These are phyloP conservation scores for Euphorbia tirucalli DNA, from an alignment of 345 rosid genomes.

Conservation along the genomic window DNA sequence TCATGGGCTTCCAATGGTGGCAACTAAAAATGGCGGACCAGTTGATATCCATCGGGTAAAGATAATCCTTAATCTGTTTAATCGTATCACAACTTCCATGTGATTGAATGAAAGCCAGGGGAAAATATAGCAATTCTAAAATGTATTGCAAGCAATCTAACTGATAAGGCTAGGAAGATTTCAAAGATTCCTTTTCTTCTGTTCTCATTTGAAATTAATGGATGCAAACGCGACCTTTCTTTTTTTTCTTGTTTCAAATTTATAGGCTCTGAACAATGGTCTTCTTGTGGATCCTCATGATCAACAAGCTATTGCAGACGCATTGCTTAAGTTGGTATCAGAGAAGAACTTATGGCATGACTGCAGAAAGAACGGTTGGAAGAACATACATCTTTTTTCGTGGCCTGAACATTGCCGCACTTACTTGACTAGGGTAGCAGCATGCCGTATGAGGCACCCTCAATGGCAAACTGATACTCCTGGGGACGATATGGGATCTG, in stretches of 20 bases:
- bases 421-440: conserved; percentile 88
- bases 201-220: background rate
- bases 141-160: background rate
- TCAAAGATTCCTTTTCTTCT: background rate
- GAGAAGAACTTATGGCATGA: conserved; percentile 90
- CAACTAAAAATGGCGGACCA: conserved; percentile 96
- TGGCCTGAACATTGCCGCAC: conserved; percentile 99
- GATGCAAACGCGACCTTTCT: background rate
- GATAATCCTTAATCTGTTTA: conserved; percentile 9
- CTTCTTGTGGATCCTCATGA: conserved; percentile 95
- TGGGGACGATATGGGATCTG: conserved; percentile 51
- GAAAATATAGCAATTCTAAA: background rate
- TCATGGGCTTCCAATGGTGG: conserved; percentile 98
- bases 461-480: conserved; percentile 94
- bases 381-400: conserved; percentile 88
- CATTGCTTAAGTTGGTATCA: conserved; percentile 81
- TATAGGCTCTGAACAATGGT: conserved; percentile 87
- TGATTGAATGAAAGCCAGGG: background rate
- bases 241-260: conserved; percentile 9
- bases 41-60: conserved; percentile 82
- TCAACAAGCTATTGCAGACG: conserved; percentile 80
- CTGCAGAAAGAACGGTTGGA: conserved; percentile 88
- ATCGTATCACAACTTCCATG: background rate
- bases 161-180: conserved; percentile 10
- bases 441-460: conserved; percentile 91